phyloP scores from a whole-genome alignment of 768 basidiomycete species.

The Infundibulicybe gibba region DNA sequence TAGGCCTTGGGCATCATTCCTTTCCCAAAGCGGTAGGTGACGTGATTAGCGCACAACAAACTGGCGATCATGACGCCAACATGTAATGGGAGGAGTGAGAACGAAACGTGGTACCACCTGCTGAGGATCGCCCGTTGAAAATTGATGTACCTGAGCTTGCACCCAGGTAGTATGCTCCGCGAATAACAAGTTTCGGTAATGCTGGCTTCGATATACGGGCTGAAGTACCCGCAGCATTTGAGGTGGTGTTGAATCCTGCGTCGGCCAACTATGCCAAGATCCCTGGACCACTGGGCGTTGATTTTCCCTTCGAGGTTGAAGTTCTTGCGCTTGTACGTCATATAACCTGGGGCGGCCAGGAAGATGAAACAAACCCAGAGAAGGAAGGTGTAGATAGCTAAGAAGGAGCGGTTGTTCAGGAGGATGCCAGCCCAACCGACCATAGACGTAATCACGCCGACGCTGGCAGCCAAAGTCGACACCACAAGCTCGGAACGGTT shows the following conservation, averaged over 20 bases:
- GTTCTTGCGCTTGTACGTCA: constrained; percentile 67
- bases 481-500: constrained; percentile 66
- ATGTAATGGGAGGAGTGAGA: constrained; percentile 67
- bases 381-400: constrained; percentile 73
- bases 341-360: constrained; percentile 72
- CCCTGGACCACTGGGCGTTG: constrained; percentile 72
- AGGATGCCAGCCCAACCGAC: constrained; percentile 79
- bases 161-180: constrained; percentile 67
- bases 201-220: constrained; percentile 78
- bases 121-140: constrained; percentile 54
- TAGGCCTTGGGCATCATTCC: constrained; percentile 88
- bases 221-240: constrained; percentile 78
- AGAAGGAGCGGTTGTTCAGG: constrained; percentile 81
- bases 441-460: constrained; percentile 61
- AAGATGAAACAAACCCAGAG: constrained; percentile 74
- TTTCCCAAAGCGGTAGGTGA: constrained; percentile 85
- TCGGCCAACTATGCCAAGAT: constrained; percentile 55
- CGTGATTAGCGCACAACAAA: constrained; percentile 76
- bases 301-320: constrained; percentile 84
- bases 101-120: constrained; percentile 64
- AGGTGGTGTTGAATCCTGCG: constrained; percentile 72
- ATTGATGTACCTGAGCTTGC: constrained; percentile 59
- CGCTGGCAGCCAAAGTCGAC: constrained; percentile 61
- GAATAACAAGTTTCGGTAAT: constrained; percentile 72
- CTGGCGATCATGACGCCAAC: constrained; percentile 58